These are phyloP conservation scores for Hemileccinum rubropunctum DNA, from an alignment of 768 basidiomycete genomes.

Conservation along the genomic window DNA sequence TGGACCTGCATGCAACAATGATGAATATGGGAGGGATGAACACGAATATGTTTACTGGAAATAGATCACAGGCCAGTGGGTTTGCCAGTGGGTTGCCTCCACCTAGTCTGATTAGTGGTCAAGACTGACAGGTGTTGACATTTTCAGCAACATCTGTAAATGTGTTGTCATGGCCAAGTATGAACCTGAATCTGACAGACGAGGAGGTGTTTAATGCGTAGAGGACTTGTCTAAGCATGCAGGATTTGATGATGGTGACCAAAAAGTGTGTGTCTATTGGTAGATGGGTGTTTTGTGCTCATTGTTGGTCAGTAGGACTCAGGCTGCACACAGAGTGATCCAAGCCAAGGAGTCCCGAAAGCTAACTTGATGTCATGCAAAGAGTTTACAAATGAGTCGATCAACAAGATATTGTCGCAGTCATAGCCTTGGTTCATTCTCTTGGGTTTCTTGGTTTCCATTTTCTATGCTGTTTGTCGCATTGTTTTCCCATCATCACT, in stretches of 20 bases:
- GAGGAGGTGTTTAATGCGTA: slow-evolving; percentile 85
- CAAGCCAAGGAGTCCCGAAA: slow-evolving; percentile 87
- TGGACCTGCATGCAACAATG: slow-evolving; percentile 61
- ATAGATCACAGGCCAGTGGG: slow-evolving; percentile 53
- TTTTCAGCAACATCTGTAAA: slow-evolving; percentile 89
- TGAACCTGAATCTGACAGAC: slow-evolving; percentile 77
- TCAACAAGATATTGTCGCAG: slow-evolving; percentile 89
- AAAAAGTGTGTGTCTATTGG: slow-evolving; percentile 70
- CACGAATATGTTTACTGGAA: slow-evolving; percentile 60
- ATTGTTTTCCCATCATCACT: neutral
- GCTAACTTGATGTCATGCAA: slow-evolving; percentile 83
- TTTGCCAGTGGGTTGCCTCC: slow-evolving; percentile 52
- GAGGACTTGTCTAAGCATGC: slow-evolving; percentile 81
- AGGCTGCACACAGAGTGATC: slow-evolving; percentile 88
- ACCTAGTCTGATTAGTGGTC: slow-evolving; percentile 44
- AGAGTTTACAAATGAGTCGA: slow-evolving; percentile 91
- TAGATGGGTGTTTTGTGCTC: slow-evolving; percentile 5
- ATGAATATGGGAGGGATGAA: slow-evolving; percentile 46
- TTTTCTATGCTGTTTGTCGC: neutral
- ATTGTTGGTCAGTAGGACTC: slow-evolving; percentile 46
- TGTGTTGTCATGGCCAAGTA: slow-evolving; percentile 76
- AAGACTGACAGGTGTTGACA: slow-evolving; percentile 72
- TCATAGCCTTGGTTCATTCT: slow-evolving; percentile 14
- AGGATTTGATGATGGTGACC: slow-evolving; percentile 94
- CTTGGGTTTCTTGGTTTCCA: neutral